Evolutionary conservation across 2,329 filamentous ascomycete species (phyloP), one percentile per base, ranked within the genome.

Genomic region (Neopestalotiopsis clavispora): DNA sequence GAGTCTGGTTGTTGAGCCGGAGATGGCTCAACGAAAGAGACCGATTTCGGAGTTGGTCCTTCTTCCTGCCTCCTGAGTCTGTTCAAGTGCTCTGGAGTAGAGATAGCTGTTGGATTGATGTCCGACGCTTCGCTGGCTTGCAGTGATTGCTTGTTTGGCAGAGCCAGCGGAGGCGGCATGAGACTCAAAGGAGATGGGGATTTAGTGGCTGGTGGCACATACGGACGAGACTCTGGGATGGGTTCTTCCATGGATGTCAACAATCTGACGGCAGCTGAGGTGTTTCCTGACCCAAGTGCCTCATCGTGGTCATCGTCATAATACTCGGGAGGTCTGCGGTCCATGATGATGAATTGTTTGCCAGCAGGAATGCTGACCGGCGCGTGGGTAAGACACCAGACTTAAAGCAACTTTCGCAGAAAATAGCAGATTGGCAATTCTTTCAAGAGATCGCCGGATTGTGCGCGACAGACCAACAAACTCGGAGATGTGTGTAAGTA

Each of bases 171-270:
- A 69, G 72, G 73, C 63, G 73, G 76, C 58, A 71, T 67, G 56
- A 71, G 72, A 68, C 63, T 67, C 32, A 30, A 45, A 71, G 74
- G 68, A 71, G 76, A 73, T 30, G 65, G 58, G 59, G 66, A 68
- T 67, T 66, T 63, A 45, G 74, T 66, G 30, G 74, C 70, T 72
- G 77, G 75, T 71, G 73, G 72, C 81, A 90, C 89, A 83, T 90
- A 90, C 88, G 85, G 83, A 76, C 83, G 80, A 68, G 75, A 74
- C 71, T 83, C 80, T 80, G 81, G 74, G 58, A 80, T 70, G 40
- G 85, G 80, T 61, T 90, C 88, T 75, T 91, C 89, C 78, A 89
- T 84, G 6, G 88, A 90, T 66, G 89, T 91, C 80, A 91, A 81
- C 74, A 91, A 81, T 74, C 89, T 85, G 67, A 91, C 85, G 70